Conservation (phyloP, 2,329 filamentous ascomycete genomes). For the Phoma sp. region DNA sequence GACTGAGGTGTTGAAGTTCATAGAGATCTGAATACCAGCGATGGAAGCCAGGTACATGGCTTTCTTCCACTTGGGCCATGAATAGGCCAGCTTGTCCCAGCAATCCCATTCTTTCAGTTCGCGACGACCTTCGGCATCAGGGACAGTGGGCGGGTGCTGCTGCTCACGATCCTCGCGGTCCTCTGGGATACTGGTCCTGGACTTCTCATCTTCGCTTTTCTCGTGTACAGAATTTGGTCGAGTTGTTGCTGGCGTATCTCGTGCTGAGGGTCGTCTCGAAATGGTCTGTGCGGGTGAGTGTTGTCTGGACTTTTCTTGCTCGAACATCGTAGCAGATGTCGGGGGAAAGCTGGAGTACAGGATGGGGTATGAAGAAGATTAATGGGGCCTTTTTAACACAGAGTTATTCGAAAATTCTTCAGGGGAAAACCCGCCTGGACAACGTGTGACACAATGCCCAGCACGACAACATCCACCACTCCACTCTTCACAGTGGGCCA, state of each 20-base stretch:
- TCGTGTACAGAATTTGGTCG: conserved; percentile 14
- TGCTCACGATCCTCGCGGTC: conserved; percentile 10
- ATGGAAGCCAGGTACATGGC: conserved; percentile 60
- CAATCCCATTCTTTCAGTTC: conserved; percentile 50
- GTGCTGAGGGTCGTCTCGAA: conserved; percentile 6
- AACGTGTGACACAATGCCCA: conserved; percentile 2
- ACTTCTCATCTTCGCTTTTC: conserved; percentile 23
- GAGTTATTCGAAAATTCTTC: not conserved
- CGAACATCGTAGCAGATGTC: conserved; percentile 1
- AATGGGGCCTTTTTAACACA: conserved; percentile 6
- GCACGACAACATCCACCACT: conserved; percentile 3
- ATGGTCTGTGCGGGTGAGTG: conserved; percentile 12
- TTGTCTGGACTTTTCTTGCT: conserved; percentile 16
- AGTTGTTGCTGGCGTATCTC: conserved; percentile 5
- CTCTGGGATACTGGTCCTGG: conserved; percentile 7
- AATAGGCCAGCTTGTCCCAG: conserved; percentile 56
- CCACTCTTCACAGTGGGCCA: conserved; percentile 14
- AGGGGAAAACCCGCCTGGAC: not conserved
- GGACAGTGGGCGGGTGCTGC: conserved; percentile 18
- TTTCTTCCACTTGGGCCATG: conserved; percentile 57
- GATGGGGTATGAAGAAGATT: conserved; percentile 1
- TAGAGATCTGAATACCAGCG: conserved; percentile 61
- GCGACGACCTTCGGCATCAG: conserved; percentile 25
- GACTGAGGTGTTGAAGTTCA: conserved; percentile 63
- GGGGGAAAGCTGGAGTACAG: conserved; percentile 16